Evolutionary conservation across 192 early-diverging fungal genomes (phyloP), one percentile per base, ranked within the genome.

Genomic region (Coemansia sp.): DNA sequence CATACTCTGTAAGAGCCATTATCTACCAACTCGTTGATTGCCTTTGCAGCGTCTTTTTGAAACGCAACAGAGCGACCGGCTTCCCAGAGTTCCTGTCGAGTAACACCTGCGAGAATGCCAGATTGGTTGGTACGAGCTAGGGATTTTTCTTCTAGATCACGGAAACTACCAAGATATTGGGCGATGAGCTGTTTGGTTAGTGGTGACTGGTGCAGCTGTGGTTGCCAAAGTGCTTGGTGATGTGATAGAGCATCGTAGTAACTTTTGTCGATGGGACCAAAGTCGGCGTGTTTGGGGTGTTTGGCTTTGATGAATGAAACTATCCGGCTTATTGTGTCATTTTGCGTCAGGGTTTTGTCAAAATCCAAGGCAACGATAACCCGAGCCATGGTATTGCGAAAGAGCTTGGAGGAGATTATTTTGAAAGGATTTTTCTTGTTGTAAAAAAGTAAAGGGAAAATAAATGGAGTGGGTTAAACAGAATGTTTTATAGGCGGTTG

Each of bases 301-400:
- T 27, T 23, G 15, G 25, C 20, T 6, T 24, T 28, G 46, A 20
- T 0, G 15, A 28, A 15, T 6, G 23, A 29, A 32, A 18, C 13
- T 24, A 25, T 25, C 11, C 14, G 23, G 1, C 11, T 26, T 15
- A 13, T 50, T 9, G 76, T 78, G 26, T 67, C 68, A 8, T 44
- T 23, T 3, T 19, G 15, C 9, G 76, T 78, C 25, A 78, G 46
- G 5, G 75, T 78, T 29, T 61, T 28, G 54, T 78, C 75, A 45
- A 72, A 78, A 23, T 73, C 71, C 5, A 73, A 9, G 0, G 59
- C 71, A 9, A 73, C 46, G 0, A 67, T 28, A 11, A 55, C 24
- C 18, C 48, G 43, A 26, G 34, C 13, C n/a, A n/a, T n/a, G n/a
- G n/a, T n/a, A n/a, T n/a, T n/a, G n/a, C n/a, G n/a, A n/a, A n/a